Evolutionary conservation across 306 rosid genomes (phyloP).

Genomic region (Abrus pulchellus): DNA sequence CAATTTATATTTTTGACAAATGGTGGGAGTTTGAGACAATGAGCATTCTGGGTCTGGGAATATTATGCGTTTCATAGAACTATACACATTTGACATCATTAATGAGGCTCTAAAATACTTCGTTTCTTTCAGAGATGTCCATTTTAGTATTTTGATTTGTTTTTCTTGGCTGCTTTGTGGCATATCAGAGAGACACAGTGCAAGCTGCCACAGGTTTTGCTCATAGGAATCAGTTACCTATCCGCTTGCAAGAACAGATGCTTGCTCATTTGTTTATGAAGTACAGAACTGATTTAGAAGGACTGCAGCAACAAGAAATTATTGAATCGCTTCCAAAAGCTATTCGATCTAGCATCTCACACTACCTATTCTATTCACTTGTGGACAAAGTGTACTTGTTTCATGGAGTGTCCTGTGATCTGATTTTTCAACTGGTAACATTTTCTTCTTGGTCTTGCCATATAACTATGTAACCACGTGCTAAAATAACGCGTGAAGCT

Average conservation of each 20-base stretch:
- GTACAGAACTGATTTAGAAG: conserved; percentile 81
- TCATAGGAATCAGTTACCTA: conserved; percentile 69
- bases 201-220: conserved; percentile 76
- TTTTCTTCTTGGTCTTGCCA: background rate
- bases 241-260: conserved; percentile 82
- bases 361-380: conserved; percentile 68
- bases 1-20: background rate
- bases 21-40: background rate
- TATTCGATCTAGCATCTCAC: conserved; percentile 74
- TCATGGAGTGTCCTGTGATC: conserved; percentile 73
- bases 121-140: background rate
- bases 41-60: background rate
- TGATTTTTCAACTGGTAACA: conserved; percentile 86
- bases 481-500: background rate
- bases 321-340: conserved; percentile 86
- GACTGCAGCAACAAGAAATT: conserved; percentile 87
- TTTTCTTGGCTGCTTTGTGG: conserved; percentile 39
- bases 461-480: background rate
- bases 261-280: conserved; percentile 79
- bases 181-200: conserved; percentile 74
- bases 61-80: background rate
- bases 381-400: conserved; percentile 74
- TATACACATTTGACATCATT: background rate
- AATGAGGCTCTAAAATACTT: background rate
- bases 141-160: background rate